These are phyloP conservation scores for Atalantia buxifolia DNA, from an alignment of 345 rosid genomes.

Conservation along the genomic window DNA sequence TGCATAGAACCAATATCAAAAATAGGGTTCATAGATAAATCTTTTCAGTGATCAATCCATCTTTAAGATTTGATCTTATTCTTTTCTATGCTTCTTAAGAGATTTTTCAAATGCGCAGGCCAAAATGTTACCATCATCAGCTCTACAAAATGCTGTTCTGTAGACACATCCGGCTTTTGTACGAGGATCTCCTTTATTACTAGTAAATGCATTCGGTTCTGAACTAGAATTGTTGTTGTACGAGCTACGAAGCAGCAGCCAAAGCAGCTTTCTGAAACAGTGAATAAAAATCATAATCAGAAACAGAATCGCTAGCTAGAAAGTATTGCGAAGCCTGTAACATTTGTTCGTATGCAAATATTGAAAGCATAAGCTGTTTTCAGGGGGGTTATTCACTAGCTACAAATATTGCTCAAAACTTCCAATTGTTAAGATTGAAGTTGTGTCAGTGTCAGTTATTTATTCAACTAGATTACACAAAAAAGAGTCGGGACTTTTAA, in stretches of 20 bases:
- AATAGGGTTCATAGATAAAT: background rate
- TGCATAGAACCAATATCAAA: background rate
- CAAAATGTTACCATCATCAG: background rate
- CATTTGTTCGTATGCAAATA: background rate
- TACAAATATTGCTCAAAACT: background rate
- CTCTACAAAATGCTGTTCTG: background rate
- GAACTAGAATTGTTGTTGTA: conserved; percentile 1
- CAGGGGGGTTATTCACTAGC: background rate
- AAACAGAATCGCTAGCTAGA: background rate
- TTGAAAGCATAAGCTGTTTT: background rate
- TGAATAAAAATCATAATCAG: background rate
- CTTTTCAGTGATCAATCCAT: background rate
- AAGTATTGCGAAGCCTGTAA: background rate
- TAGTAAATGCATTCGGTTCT: background rate
- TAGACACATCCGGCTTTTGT: background rate
- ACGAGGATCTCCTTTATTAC: background rate
- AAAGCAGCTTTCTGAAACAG: conserved; percentile 36
- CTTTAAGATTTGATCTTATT: background rate
- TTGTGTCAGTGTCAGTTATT: no score
- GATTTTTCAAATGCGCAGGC: background rate
- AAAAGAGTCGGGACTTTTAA: background rate
- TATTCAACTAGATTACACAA: no score
- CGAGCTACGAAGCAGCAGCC: background rate
- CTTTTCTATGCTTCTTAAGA: background rate
- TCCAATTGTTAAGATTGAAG: background rate